Conservation (phyloP, 371 early-diverging fungal species). For the Mortierella sp. region DNA sequence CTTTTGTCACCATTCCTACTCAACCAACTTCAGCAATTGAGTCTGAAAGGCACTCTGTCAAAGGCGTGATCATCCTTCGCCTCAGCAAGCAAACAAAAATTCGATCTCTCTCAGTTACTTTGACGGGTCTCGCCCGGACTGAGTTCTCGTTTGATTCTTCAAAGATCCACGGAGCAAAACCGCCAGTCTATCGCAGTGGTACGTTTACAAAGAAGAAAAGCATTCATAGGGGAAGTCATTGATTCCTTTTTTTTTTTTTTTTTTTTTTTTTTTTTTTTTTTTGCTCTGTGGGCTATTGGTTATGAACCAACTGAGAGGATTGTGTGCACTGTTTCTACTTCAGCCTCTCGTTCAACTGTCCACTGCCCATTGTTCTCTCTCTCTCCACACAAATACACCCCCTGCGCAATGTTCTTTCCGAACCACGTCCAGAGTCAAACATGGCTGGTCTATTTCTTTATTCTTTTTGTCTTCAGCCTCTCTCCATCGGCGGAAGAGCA, state of each 20-base stretch:
- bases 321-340: too few species aligned
- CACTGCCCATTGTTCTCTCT: not conserved
- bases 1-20: slow-evolving; percentile 23
- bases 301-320: too few species aligned
- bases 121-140: slow-evolving; percentile 34
- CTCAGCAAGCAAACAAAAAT: slow-evolving; percentile 38
- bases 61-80: slow-evolving; percentile 25
- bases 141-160: slow-evolving; percentile 27
- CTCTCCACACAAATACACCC: not conserved
- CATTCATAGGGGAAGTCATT: not conserved
- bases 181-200: not conserved
- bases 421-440: too few species aligned
- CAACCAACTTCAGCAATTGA: slow-evolving; percentile 8
- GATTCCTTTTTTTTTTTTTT: not conserved
- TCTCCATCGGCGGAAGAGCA: too few species aligned
- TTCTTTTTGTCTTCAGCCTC: too few species aligned
- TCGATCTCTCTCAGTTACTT: slow-evolving; percentile 25
- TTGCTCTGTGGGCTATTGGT: too few species aligned
- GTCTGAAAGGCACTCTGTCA: slow-evolving; percentile 8
- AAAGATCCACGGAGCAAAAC: slow-evolving; percentile 27
- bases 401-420: not conserved
- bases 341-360: too few species aligned
- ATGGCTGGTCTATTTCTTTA: too few species aligned
- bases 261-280: not conserved
- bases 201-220: slow-evolving; percentile 3